Evolutionary conservation across 306 rosid genomes (phyloP).

Genomic region (Gastrolobium villosum): DNA sequence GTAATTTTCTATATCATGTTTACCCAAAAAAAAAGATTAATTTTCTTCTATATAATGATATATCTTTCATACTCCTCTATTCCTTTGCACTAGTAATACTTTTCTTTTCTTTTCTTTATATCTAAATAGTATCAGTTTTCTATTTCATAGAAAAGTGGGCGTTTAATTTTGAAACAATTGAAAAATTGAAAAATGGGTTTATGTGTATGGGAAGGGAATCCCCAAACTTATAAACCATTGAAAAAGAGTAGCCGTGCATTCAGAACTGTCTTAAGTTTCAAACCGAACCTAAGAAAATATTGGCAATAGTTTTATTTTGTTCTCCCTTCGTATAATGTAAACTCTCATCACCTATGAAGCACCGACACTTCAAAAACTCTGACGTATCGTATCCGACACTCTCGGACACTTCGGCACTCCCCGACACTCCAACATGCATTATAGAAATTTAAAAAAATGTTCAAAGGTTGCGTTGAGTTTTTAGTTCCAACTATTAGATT

Average conservation of each 20-base stretch:
- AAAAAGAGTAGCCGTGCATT: constrained; percentile 19
- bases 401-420: too few species aligned
- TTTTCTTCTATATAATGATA: too few species aligned
- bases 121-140: background rate
- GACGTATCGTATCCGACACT: too few species aligned
- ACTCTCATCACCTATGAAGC: too few species aligned
- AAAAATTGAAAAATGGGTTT: background rate
- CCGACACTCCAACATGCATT: too few species aligned
- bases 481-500: too few species aligned
- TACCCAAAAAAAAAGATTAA: too few species aligned
- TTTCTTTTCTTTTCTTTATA: background rate
- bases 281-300: background rate
- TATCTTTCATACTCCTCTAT: background rate
- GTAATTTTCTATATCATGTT: too few species aligned
- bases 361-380: too few species aligned
- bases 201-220: background rate
- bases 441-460: too few species aligned
- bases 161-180: background rate
- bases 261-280: background rate
- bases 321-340: background rate
- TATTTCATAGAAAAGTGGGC: background rate
- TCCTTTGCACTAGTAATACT: background rate
- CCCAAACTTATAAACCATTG: constrained; percentile 23
- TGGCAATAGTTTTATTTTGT: background rate
- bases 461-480: too few species aligned